Evolutionary conservation across 2,329 filamentous ascomycete genomes (phyloP).

Genomic region (Penicillium sp.): DNA sequence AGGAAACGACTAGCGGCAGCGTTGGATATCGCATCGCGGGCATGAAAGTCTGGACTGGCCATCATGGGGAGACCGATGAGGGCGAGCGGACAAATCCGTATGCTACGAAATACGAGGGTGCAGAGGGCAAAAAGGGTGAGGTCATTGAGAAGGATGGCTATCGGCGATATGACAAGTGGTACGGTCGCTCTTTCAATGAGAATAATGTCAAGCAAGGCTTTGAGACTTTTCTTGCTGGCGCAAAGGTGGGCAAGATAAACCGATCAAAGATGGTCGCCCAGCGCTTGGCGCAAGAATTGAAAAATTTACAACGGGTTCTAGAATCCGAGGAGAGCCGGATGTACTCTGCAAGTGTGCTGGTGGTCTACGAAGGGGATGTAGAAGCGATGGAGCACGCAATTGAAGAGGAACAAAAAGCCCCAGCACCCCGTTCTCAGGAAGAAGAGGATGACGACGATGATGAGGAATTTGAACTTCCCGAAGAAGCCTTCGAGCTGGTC

Average conservation of each 20-base stretch:
- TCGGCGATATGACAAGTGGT: slow-evolving; percentile 57
- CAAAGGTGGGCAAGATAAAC: slow-evolving; percentile 34
- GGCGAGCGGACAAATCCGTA: slow-evolving; percentile 29
- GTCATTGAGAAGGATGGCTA: slow-evolving; percentile 46
- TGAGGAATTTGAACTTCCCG: slow-evolving; percentile 24
- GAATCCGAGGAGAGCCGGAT: slow-evolving; percentile 55
- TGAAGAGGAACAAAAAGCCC: slow-evolving; percentile 36
- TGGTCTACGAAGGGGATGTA: slow-evolving; percentile 58
- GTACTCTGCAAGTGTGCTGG: slow-evolving; percentile 57
- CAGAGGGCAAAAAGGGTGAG: slow-evolving; percentile 38
- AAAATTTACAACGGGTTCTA: slow-evolving; percentile 40
- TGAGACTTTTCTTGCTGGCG: slow-evolving; percentile 47
- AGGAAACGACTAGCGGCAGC: slow-evolving; percentile 51
- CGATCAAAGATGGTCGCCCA: slow-evolving; percentile 38
- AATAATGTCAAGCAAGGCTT: slow-evolving; percentile 52
- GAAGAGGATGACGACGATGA: slow-evolving; percentile 26
- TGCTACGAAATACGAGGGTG: slow-evolving; percentile 37
- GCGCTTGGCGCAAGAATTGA: slow-evolving; percentile 37
- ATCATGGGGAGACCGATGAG: slow-evolving; percentile 26
- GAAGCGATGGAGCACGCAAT: slow-evolving; percentile 46
- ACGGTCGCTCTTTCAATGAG: slow-evolving; percentile 51
- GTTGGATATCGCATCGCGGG: slow-evolving; percentile 58
- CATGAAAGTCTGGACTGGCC: slow-evolving; percentile 51
- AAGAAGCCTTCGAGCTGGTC: slow-evolving; percentile 26
- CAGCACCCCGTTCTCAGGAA: slow-evolving; percentile 22